Base-by-base conservation (phyloP, 2,329 filamentous ascomycete species). In the Talaromyces verruculosus region DNA sequence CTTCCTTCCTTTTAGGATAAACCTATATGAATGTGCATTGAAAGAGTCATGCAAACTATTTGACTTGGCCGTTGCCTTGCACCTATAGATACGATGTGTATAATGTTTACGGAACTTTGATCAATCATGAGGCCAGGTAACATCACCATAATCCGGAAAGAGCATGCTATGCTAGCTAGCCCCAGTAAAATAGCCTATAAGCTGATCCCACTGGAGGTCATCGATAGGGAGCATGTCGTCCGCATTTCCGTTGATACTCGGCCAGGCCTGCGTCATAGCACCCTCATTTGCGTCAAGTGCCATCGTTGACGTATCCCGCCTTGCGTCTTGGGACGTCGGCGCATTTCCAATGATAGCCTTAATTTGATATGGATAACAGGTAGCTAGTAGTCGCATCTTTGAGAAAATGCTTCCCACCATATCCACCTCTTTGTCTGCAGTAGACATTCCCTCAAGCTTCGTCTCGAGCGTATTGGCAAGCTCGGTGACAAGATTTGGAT, bases 361-460 rank as follows among this genome's bases (percentile, higher is more conserved):
- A 15, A 71, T 51, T 33, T 71, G 70, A 65, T 71, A 63, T 25
- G 70, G 70, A 62, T 71, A 71, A 65, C 67, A 69, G n/a, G 65
- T 67, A 45, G 68, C 68, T 15, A 71, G 61, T 11, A 70, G 65
- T 15, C 70, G 63, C 68, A 70, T 69, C 58, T 71, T 71, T n/a
- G 65, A 68, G 61, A 67, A 71, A 22, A 71, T 41, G 19, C 70
- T 71, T 2, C 70, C 70, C 51, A 69, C 61, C 41, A 71, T 45
- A 33, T 71, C 69, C 41, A 45, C 45, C 59, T 71, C 69, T 60
- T 62, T 71, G 11, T 69, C 69, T 57, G 53, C 58, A 51, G 55
- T 47, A 39, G 68, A 66, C 67, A 71, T 65, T 43, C 64, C 65
- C 45, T 64, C 47, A 10, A 71, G 49, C 47, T 47, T 66, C 0